Conservation (phyloP, 2,329 filamentous ascomycete species). For the Leptographium wingfieldii region DNA sequence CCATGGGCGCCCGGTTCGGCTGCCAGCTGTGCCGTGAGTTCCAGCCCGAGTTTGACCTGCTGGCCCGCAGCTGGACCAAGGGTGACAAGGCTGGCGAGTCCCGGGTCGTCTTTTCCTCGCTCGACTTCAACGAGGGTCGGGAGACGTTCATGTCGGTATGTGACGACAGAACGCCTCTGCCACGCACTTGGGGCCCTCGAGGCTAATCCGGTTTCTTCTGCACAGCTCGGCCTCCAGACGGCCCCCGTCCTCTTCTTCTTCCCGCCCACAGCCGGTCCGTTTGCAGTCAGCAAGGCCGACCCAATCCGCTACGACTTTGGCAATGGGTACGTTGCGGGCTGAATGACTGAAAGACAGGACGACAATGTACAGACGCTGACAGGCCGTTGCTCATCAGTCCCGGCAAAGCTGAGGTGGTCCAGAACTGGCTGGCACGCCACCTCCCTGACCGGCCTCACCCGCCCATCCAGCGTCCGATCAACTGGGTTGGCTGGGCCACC, state of each 20-base stretch:
- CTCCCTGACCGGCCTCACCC: slow-evolving; percentile 70
- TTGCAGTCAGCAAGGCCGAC: slow-evolving; percentile 55
- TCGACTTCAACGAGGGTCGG: slow-evolving; percentile 82
- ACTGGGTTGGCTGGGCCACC: slow-evolving; percentile 66
- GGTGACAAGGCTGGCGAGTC: slow-evolving; percentile 66
- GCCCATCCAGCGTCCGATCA: slow-evolving; percentile 68
- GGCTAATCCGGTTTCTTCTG: neutral
- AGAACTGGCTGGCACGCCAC: slow-evolving; percentile 66
- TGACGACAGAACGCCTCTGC: neutral
- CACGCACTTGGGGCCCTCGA: neutral
- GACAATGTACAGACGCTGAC: neutral
- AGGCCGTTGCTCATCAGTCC: slow-evolving; percentile 34
- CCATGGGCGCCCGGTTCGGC: slow-evolving; percentile 68
- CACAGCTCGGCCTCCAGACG: slow-evolving; percentile 83
- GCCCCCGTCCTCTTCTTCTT: slow-evolving; percentile 84
- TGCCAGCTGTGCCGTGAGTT: slow-evolving; percentile 84
- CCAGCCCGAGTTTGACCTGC: slow-evolving; percentile 83
- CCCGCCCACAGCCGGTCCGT: slow-evolving; percentile 69
- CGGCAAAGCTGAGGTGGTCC: slow-evolving; percentile 63
- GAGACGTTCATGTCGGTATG: slow-evolving; percentile 75
- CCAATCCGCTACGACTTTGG: slow-evolving; percentile 79
- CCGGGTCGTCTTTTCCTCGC: slow-evolving; percentile 63
- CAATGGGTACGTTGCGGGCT: slow-evolving; percentile 45
- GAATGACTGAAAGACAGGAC: no score
- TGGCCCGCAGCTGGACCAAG: slow-evolving; percentile 76